A percentile compares a stretch with the other conserved stretches of the same genome.
These are phyloP conservation scores for Solanum pennellii DNA, from an alignment of 257 asterid species.

Conservation along the genomic window DNA sequence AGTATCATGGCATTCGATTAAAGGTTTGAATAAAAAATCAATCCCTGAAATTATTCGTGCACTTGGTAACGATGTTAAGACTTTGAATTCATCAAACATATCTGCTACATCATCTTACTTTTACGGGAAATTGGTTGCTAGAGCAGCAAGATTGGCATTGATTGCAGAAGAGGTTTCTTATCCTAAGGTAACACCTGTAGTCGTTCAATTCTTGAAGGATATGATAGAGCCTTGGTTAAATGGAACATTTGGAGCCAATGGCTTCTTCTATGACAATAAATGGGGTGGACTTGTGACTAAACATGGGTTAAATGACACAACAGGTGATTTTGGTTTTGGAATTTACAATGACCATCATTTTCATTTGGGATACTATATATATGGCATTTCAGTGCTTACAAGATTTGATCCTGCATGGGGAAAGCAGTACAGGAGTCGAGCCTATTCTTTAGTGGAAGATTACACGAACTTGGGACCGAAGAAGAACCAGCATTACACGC, in stretches of 20 bases:
- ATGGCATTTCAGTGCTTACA: slow-evolving; percentile 77
- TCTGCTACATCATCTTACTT: slow-evolving; percentile 67
- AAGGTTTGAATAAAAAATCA: slow-evolving; percentile 53
- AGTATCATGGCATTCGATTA: slow-evolving; percentile 78
- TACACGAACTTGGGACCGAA: slow-evolving; percentile 51
- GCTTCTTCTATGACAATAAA: slow-evolving; percentile 62
- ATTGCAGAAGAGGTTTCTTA: slow-evolving; percentile 79
- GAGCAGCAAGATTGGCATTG: slow-evolving; percentile 89
- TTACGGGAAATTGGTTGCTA: slow-evolving; percentile 67
- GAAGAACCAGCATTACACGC: slow-evolving; percentile 38
- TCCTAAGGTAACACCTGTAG: slow-evolving; percentile 45
- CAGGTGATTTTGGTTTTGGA: slow-evolving; percentile 93
- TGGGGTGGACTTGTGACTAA: slow-evolving; percentile 93
- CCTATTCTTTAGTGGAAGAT: slow-evolving; percentile 81
- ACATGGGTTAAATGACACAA: slow-evolving; percentile 66
- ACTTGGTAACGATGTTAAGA: slow-evolving; percentile 48
- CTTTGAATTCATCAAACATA: slow-evolving; percentile 35
- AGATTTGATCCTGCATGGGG: slow-evolving; percentile 86
- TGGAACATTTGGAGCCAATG: slow-evolving; percentile 70
- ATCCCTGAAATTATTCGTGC: slow-evolving; percentile 45
- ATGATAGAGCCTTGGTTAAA: slow-evolving; percentile 82
- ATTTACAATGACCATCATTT: slow-evolving; percentile 78
- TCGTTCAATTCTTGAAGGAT: slow-evolving; percentile 62
- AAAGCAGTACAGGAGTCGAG: slow-evolving; percentile 52
- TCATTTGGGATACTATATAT: slow-evolving; percentile 77